A percentile compares a stretch with the other conserved stretches of the same genome.
These are phyloP conservation scores for Aquilaria malaccensis DNA, from an alignment of 345 rosid species.

Conservation along the genomic window DNA sequence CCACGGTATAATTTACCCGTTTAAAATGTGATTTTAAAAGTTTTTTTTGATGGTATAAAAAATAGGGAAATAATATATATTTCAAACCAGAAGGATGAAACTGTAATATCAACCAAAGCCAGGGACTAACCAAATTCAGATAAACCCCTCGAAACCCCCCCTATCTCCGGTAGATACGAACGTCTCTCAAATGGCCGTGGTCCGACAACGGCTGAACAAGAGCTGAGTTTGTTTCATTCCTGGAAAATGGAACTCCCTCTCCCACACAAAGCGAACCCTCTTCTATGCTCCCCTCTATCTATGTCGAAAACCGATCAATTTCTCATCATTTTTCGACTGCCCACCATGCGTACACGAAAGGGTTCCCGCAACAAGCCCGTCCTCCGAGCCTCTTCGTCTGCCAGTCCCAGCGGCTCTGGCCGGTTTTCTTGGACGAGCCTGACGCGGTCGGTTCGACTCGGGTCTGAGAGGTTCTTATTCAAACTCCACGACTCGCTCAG, in stretches of 20 bases:
- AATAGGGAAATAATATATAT: no score
- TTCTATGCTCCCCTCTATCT: constrained; percentile 23
- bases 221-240: no score
- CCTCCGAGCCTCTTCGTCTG: constrained; percentile 26
- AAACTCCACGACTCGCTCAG: constrained; percentile 53
- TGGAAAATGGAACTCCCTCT: constrained; percentile 34
- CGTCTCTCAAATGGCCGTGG: no score
- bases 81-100: no score
- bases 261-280: constrained; percentile 31
- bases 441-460: constrained; percentile 35
- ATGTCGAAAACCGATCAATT: constrained; percentile 12
- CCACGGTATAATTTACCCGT: no score
- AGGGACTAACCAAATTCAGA: no score
- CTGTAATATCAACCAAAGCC: no score
- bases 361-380: constrained; percentile 21
- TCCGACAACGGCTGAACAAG: no score
- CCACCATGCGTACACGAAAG: constrained; percentile 24
- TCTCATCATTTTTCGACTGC: constrained; percentile 18
- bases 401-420: constrained; percentile 32
- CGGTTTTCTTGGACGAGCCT: constrained; percentile 58
- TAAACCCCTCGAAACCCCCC: no score
- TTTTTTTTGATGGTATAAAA: no score
- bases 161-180: no score
- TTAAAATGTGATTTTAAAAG: no score
- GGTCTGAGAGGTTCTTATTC: constrained; percentile 45